phyloP scores from a whole-genome alignment of 2,329 filamentous ascomycete species.

The Penicillium sp. region DNA sequence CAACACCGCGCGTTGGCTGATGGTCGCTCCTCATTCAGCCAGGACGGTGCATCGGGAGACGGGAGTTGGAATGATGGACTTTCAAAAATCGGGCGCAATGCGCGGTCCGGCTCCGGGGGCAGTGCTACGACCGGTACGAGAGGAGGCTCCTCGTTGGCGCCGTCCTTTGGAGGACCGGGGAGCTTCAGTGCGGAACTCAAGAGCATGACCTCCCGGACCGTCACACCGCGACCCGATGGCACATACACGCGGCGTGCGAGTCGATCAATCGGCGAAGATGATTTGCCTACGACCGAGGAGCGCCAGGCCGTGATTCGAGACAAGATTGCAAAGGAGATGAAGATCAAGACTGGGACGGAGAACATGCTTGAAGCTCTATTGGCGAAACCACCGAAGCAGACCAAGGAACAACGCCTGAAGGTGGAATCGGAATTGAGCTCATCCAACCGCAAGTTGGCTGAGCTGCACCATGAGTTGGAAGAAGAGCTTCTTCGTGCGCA shows the following conservation, averaged over 20 bases:
- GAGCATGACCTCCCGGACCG: slow-evolving; percentile 66
- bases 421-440: slow-evolving; percentile 89
- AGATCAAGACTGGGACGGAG: slow-evolving; percentile 97
- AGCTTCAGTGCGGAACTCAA: slow-evolving; percentile 90
- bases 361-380: slow-evolving; percentile 96
- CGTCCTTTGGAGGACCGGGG: slow-evolving; percentile 69
- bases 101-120: slow-evolving; percentile 58
- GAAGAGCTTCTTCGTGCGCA: slow-evolving; percentile 62
- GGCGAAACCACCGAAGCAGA: slow-evolving; percentile 92
- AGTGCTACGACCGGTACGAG: slow-evolving; percentile 67
- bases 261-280: slow-evolving; percentile 62
- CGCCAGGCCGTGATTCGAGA: slow-evolving; percentile 76
- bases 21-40: slow-evolving; percentile 40
- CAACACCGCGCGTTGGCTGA: slow-evolving; percentile 43
- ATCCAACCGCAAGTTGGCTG: slow-evolving; percentile 71
- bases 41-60: slow-evolving; percentile 40
- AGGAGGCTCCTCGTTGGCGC: slow-evolving; percentile 63
- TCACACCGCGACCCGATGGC: slow-evolving; percentile 59
- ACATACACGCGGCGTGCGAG: slow-evolving; percentile 50
- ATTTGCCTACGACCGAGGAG: slow-evolving; percentile 65
- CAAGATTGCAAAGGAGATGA: slow-evolving; percentile 89
- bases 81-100: slow-evolving; percentile 36
- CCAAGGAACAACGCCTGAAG: slow-evolving; percentile 76
- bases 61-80: slow-evolving; percentile 42
- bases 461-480: slow-evolving; percentile 61